Percentiles rank a stretch among this genome's conserved stretches.
phyloP scores from a whole-genome alignment of 2,329 filamentous ascomycete genomes.

The Fusarium brachygibbosum region DNA sequence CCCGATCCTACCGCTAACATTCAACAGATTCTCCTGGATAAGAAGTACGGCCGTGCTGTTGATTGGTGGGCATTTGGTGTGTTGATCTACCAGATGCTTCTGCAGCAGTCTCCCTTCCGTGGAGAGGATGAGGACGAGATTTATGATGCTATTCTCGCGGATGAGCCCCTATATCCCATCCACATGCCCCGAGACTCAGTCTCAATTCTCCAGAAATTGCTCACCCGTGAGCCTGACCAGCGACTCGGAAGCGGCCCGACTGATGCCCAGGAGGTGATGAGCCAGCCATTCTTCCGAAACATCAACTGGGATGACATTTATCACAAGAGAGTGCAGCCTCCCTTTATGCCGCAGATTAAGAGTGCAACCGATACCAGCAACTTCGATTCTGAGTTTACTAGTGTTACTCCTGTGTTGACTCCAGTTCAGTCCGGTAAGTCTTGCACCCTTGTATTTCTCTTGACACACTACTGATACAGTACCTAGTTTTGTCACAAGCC shows the following conservation, averaged over 20 bases:
- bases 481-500: conserved; percentile 88
- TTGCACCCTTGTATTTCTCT: background rate
- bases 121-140: conserved; percentile 99
- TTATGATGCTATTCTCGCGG: conserved; percentile 96
- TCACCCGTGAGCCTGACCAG: conserved; percentile 94
- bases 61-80: conserved; percentile 99
- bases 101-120: conserved; percentile 98
- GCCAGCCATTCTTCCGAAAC: conserved; percentile 96
- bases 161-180: conserved; percentile 97
- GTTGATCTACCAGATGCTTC: conserved; percentile 98
- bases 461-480: conserved; percentile 45
- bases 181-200: conserved; percentile 99
- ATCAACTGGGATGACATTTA: conserved; percentile 99
- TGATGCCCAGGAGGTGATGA: conserved; percentile 99
- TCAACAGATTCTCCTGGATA: conserved; percentile 88
- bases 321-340: conserved; percentile 89
- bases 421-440: conserved; percentile 94
- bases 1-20: conserved; percentile 50
- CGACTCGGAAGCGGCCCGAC: conserved; percentile 94
- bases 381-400: conserved; percentile 98
- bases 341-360: conserved; percentile 91
- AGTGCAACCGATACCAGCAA: conserved; percentile 98
- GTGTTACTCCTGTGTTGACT: conserved; percentile 95
- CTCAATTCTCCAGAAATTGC: conserved; percentile 95
- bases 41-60: conserved; percentile 96